phyloP scores from a whole-genome alignment of 2,329 filamentous ascomycete species.

The Nemania abortiva region DNA sequence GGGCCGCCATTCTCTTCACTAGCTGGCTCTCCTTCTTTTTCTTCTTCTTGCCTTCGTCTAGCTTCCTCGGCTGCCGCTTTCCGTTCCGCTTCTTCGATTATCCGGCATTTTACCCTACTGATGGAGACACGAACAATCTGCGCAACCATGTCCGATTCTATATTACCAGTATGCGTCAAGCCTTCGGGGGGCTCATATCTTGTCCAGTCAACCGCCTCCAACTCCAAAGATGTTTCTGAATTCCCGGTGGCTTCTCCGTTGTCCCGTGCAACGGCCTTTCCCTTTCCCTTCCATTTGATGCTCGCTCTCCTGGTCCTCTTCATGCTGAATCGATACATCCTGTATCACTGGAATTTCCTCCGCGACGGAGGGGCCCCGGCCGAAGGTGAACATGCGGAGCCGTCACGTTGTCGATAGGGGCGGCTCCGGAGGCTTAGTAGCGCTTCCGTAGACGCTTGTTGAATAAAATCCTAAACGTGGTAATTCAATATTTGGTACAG shows the following conservation, averaged over 20 bases:
- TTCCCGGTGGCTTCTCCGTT: neutral
- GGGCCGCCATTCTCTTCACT: neutral
- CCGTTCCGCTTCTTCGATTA: slow-evolving; percentile 49
- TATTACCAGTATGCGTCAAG: slow-evolving; percentile 55
- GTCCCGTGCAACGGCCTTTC: slow-evolving; percentile 23
- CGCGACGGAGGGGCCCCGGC: slow-evolving; percentile 33
- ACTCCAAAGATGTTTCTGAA: slow-evolving; percentile 32
- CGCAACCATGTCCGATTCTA: slow-evolving; percentile 56
- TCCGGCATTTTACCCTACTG: slow-evolving; percentile 57
- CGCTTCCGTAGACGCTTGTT: neutral
- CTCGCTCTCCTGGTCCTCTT: slow-evolving; percentile 22
- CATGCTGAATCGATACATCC: slow-evolving; percentile 19
- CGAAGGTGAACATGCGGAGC: slow-evolving; percentile 28
- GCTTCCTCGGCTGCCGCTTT: slow-evolving; percentile 46
- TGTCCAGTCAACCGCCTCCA: slow-evolving; percentile 58
- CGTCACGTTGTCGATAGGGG: neutral
- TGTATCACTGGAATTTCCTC: slow-evolving; percentile 32
- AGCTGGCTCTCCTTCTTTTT: slow-evolving; percentile 29
- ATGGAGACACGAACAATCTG: slow-evolving; percentile 60
- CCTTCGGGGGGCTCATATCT: slow-evolving; percentile 61
- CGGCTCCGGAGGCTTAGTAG: neutral
- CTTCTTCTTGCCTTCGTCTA: slow-evolving; percentile 45
- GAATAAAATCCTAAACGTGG: neutral
- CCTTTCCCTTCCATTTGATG: slow-evolving; percentile 22
- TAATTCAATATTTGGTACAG: neutral